Evolutionary conservation across 192 early-diverging fungal species (phyloP).

Genomic region (Podila clonocystis): DNA sequence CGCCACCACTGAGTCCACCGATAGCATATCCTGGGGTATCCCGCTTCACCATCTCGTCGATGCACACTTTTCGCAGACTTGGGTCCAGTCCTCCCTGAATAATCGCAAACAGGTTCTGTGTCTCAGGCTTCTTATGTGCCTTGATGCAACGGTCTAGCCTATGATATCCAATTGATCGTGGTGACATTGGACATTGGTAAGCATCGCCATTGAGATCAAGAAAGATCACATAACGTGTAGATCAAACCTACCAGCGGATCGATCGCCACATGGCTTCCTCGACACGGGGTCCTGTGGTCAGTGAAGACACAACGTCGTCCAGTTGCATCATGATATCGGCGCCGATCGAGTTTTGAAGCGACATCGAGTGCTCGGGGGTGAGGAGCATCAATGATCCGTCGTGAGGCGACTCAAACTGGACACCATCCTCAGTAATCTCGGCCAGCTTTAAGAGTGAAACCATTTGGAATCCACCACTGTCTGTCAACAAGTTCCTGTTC

Average conservation of each 20-base stretch:
- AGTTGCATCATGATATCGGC: conserved; percentile 94
- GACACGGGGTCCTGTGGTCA: conserved; percentile 82
- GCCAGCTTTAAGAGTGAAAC: conserved; percentile 87
- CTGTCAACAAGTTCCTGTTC: conserved; percentile 83
- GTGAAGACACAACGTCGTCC: conserved; percentile 88
- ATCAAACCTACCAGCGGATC: conserved; percentile 71
- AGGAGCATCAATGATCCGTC: conserved; percentile 83
- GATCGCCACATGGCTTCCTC: conserved; percentile 93
- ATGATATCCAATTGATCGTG: background rate
- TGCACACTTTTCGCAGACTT: conserved; percentile 74
- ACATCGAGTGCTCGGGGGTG: conserved; percentile 89
- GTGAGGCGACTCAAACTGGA: conserved; percentile 88
- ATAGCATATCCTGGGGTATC: conserved; percentile 87
- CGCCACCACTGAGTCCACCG: conserved; percentile 88
- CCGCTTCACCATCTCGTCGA: conserved; percentile 83
- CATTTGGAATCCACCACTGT: conserved; percentile 92
- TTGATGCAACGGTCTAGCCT: conserved; percentile 82
- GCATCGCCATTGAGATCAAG: background rate
- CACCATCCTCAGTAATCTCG: conserved; percentile 86
- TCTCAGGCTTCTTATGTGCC: conserved; percentile 73
- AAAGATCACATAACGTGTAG: background rate
- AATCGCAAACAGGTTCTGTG: conserved; percentile 90
- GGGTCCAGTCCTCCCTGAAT: conserved; percentile 86
- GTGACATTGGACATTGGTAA: no score
- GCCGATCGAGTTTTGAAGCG: conserved; percentile 86